Conservation (phyloP, 176 grass and related monocot species). For the Phragmites australis region DNA sequence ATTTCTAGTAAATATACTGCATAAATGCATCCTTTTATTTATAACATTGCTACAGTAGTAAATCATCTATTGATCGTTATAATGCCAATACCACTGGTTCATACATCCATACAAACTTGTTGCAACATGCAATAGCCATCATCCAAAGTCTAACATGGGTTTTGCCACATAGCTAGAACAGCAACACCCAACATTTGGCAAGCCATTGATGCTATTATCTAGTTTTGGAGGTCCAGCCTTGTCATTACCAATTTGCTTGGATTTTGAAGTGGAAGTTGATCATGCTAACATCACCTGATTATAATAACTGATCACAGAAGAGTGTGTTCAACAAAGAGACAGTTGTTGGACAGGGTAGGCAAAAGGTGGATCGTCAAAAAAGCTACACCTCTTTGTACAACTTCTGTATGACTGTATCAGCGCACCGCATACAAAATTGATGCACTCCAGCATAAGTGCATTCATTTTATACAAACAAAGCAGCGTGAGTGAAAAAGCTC, state of each 20-base stretch:
- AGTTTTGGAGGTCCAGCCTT: neutral
- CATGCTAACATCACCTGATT: neutral
- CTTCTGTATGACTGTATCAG: neutral
- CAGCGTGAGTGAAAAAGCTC: neutral
- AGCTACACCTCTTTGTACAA: neutral
- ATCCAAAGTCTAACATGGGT: no score
- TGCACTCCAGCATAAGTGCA: neutral
- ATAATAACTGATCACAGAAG: neutral
- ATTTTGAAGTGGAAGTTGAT: neutral
- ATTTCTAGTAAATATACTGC: neutral
- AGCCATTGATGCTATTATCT: neutral
- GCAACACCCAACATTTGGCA: neutral
- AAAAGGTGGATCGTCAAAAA: neutral
- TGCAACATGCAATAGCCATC: neutral
- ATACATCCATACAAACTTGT: neutral
- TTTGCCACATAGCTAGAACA: no score
- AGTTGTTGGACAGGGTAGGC: neutral
- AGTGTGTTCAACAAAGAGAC: neutral
- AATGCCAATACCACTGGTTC: neutral
- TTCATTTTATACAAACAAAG: neutral
- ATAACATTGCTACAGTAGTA: no score
- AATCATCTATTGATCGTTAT: no score
- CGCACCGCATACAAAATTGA: neutral
- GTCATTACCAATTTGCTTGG: neutral
- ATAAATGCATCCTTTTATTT: no score